Evolutionary conservation across 805 yeast species (phyloP).

Genomic region (Cyberlindnera petersonii): DNA sequence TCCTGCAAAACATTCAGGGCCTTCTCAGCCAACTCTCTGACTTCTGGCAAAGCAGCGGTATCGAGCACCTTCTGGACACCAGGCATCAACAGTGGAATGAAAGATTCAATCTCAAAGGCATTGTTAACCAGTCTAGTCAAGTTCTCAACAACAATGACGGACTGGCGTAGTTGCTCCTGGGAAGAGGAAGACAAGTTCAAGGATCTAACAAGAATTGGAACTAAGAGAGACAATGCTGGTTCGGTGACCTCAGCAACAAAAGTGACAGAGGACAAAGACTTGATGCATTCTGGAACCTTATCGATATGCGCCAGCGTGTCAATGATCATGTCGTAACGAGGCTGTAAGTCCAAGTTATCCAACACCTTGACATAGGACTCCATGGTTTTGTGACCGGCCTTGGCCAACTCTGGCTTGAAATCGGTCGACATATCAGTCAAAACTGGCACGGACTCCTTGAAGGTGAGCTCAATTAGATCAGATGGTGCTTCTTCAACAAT

Average conservation of each 20-base stretch:
- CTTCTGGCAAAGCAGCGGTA: slow-evolving; percentile 94
- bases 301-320: slow-evolving; percentile 88
- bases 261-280: slow-evolving; percentile 86
- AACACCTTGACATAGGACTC: slow-evolving; percentile 70
- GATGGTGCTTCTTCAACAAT: slow-evolving; percentile 76
- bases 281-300: slow-evolving; percentile 85
- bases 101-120: slow-evolving; percentile 84
- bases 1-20: slow-evolving; percentile 79
- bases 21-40: slow-evolving; percentile 85
- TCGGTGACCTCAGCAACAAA: slow-evolving; percentile 98
- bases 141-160: slow-evolving; percentile 93
- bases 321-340: slow-evolving; percentile 79
- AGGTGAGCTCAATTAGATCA: slow-evolving; percentile 79
- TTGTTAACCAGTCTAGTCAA: slow-evolving; percentile 93
- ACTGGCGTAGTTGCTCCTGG: slow-evolving; percentile 94
- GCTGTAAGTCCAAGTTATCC: slow-evolving; percentile 88
- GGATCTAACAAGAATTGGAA: slow-evolving; percentile 89
- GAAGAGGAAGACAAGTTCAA: slow-evolving; percentile 78
- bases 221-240: slow-evolving; percentile 85
- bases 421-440: slow-evolving; percentile 89
- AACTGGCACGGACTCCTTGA: slow-evolving; percentile 75
- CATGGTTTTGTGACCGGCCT: slow-evolving; percentile 72
- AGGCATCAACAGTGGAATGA: slow-evolving; percentile 84
- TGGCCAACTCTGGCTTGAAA: slow-evolving; percentile 93
- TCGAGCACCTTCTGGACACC: slow-evolving; percentile 84